Base-by-base conservation (phyloP, 2,329 filamentous ascomycete genomes). In the Pestalotiopsis sp. region DNA sequence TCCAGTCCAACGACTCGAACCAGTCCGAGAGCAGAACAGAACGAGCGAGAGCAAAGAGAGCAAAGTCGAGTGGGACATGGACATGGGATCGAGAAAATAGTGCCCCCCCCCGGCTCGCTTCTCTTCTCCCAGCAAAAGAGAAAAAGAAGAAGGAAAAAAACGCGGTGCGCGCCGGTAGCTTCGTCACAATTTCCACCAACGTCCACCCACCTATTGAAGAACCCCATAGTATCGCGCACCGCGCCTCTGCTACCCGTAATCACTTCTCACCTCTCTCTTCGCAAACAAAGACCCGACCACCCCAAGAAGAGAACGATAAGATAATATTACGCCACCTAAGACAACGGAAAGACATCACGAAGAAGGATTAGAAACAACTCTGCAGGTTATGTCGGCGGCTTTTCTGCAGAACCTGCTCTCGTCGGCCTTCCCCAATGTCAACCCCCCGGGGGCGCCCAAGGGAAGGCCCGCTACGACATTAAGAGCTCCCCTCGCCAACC, bases 381-480 rank as follows among this genome's bases (percentile, higher is more conserved):
- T 14, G 27, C 27, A 27, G 57, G 59, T 62, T 62, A 62, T 62
- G 59, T 62, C 59, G 57, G 31, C 31, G 31, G 57, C 23, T 39
- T 62, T 62, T 20, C 36, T 62, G 59, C 59, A 62, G 31, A 62
- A 20, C 36, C 12, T 62, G 31, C 36, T 62, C 13, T 62, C 59
- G 59, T 62, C 59, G 59, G 59, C 59, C 11, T 62, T 62, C 31
- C 59, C 59, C 3, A 62, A 62, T 20, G 59, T 62, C 31, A 62
- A 62, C 13, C 59, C 59, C 31, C 59, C 59, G 31, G 45, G 45
- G 45, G 59, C 25, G 31, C 59, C 59, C 27, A 62, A 62, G 31
- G 59, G 59, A 20, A 27, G 31, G 59, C 31, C 25, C 25, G 27
- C 31, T 20, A 39, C 59, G 59, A 62, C 59, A 17, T 20, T 36